Conservation (phyloP, 768 basidiomycete species). For the Royoungia palumana region DNA sequence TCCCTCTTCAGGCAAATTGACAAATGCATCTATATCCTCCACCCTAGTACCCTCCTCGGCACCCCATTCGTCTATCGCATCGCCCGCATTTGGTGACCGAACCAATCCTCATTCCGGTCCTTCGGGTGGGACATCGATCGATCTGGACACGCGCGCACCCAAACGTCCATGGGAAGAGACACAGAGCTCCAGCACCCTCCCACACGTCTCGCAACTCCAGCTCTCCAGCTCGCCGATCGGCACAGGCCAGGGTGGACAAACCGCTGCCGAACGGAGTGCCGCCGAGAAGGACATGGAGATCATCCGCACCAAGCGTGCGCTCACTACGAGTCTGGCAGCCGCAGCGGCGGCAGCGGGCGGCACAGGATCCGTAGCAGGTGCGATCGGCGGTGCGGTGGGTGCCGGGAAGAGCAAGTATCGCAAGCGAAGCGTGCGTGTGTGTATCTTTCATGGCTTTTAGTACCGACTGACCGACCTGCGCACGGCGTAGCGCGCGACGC, state of each 20-base stretch:
- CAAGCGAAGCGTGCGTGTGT: conserved; percentile 74
- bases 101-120: conserved; percentile 25
- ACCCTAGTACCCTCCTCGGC: conserved; percentile 4
- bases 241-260: conserved; percentile 17
- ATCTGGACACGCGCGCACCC: conserved; percentile 48
- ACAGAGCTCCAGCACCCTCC: conserved; percentile 17
- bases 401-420: conserved; percentile 70
- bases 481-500: conserved; percentile 66
- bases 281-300: conserved; percentile 86
- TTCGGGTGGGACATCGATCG: conserved; percentile 20
- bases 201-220: conserved; percentile 25
- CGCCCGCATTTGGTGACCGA: conserved; percentile 21
- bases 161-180: conserved; percentile 80
- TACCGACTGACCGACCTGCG: conserved; percentile 14
- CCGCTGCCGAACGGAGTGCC: conserved; percentile 49
- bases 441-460: conserved; percentile 2
- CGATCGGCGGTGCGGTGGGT: conserved; percentile 20
- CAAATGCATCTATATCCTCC: conserved; percentile 12
- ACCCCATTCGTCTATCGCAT: conserved; percentile 18
- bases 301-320: conserved; percentile 76
- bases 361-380: conserved; percentile 32
- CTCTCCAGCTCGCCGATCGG: conserved; percentile 17
- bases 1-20: conserved; percentile 21
- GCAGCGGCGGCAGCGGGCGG: conserved; percentile 39
- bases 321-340: conserved; percentile 57